phyloP scores from a whole-genome alignment of 257 asterid genomes.

The Solanum habrochaites region DNA sequence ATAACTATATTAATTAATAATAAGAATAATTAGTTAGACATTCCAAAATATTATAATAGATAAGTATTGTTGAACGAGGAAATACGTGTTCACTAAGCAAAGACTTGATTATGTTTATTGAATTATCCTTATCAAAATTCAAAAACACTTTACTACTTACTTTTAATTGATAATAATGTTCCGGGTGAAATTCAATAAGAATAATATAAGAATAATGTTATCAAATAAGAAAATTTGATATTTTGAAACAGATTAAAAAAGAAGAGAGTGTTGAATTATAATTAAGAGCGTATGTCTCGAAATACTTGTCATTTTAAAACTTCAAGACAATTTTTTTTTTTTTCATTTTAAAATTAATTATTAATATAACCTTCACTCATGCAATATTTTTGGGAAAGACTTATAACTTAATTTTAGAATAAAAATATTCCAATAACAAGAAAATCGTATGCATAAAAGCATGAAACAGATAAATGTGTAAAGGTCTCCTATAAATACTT shows the following conservation, averaged over 20 bases:
- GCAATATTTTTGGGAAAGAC: background rate
- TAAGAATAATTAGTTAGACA: too few relatives aligned
- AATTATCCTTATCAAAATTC: background rate
- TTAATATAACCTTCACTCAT: too few relatives aligned
- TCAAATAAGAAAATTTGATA: background rate
- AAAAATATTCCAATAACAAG: background rate
- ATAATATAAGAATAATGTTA: background rate
- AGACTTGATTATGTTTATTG: background rate
- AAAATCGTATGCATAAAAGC: background rate
- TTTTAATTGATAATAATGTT: background rate
- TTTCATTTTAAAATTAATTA: too few relatives aligned
- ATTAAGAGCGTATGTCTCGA: background rate
- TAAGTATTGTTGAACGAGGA: too few relatives aligned
- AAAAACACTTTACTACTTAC: background rate
- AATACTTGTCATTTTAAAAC: background rate
- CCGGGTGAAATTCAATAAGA: background rate
- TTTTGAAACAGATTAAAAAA: background rate
- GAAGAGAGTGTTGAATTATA: background rate
- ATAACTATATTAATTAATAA: too few relatives aligned
- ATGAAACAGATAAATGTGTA: background rate
- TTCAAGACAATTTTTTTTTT: background rate
- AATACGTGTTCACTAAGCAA: background rate
- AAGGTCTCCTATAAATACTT: too few relatives aligned
- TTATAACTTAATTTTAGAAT: background rate
- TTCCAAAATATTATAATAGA: fast-evolving